Percentiles rank a stretch among this genome's conserved stretches.
These are phyloP conservation scores for Annulohypoxylon nitens DNA, from an alignment of 495 filamentous ascomycete species.

Conservation along the genomic window DNA sequence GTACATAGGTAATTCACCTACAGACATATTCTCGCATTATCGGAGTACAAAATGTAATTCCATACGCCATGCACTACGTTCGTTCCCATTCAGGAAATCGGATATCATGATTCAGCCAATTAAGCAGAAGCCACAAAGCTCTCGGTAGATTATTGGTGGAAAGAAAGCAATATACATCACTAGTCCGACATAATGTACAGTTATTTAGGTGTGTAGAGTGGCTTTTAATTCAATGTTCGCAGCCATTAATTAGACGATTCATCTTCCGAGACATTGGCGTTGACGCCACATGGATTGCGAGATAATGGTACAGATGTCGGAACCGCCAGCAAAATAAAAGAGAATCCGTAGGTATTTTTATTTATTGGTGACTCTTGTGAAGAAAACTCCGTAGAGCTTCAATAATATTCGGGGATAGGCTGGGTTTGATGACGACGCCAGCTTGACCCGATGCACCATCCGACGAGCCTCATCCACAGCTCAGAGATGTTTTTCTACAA, in stretches of 20 bases:
- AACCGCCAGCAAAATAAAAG: neutral
- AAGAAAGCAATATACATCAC: too few relatives aligned
- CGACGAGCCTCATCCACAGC: constrained; percentile 19
- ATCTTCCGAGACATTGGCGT: neutral
- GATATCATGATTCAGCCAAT: too few relatives aligned
- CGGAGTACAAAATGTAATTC: too few relatives aligned
- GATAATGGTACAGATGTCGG: neutral
- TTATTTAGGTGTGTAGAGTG: too few relatives aligned
- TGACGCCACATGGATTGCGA: neutral
- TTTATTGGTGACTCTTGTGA: too few relatives aligned
- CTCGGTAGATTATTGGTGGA: too few relatives aligned
- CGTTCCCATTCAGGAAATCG: too few relatives aligned
- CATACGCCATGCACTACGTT: too few relatives aligned
- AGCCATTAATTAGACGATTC: neutral
- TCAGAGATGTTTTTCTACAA: neutral
- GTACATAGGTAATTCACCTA: too few relatives aligned
- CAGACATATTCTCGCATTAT: too few relatives aligned
- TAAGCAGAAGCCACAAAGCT: too few relatives aligned
- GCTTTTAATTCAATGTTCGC: neutral
- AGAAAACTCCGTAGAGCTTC: neutral
- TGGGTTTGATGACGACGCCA: neutral
- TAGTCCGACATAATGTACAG: too few relatives aligned
- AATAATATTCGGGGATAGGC: neutral
- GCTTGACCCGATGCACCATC: constrained; percentile 13
- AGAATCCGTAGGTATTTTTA: neutral